Evolutionary conservation across 2,329 filamentous ascomycete species (phyloP).

Genomic region (Monosporascus sp.): DNA sequence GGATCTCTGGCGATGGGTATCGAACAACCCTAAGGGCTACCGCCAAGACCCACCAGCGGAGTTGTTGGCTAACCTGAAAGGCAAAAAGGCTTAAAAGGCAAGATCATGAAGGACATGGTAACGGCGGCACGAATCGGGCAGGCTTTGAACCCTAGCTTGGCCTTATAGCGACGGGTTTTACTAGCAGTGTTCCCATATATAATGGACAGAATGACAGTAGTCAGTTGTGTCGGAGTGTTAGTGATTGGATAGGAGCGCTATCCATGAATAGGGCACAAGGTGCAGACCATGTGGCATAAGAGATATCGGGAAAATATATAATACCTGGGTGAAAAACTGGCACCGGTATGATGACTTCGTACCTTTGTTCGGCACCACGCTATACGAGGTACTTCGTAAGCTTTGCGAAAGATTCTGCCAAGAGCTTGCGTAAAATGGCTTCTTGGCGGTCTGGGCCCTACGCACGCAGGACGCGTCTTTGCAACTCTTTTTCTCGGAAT

Average conservation of each 20-base stretch:
- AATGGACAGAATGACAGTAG: neutral
- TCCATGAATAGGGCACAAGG: too few species aligned
- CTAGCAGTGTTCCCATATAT: neutral
- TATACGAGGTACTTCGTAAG: neutral
- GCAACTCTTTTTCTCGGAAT: too few species aligned
- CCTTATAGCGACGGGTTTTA: neutral
- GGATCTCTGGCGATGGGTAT: constrained; percentile 94
- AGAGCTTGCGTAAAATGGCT: neutral
- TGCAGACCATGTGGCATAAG: too few species aligned
- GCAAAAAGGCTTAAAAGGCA: constrained; percentile 16
- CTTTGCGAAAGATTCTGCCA: neutral
- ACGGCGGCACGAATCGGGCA: neutral
- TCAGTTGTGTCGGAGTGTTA: too few species aligned
- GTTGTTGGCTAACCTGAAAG: constrained; percentile 62
- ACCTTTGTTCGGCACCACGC: too few species aligned
- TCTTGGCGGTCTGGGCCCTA: neutral
- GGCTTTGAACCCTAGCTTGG: too few species aligned
- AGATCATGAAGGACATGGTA: neutral
- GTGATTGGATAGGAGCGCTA: too few species aligned
- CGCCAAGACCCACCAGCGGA: constrained; percentile 82
- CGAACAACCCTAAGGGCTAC: constrained; percentile 95
- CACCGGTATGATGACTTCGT: too few species aligned
- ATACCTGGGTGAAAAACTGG: too few species aligned
- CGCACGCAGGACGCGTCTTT: too few species aligned
- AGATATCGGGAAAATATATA: too few species aligned